Evolutionary conservation across 2,329 filamentous ascomycete genomes (phyloP), one percentile per base, ranked within the genome.

Genomic region (Colletotrichum cordylinicola): DNA sequence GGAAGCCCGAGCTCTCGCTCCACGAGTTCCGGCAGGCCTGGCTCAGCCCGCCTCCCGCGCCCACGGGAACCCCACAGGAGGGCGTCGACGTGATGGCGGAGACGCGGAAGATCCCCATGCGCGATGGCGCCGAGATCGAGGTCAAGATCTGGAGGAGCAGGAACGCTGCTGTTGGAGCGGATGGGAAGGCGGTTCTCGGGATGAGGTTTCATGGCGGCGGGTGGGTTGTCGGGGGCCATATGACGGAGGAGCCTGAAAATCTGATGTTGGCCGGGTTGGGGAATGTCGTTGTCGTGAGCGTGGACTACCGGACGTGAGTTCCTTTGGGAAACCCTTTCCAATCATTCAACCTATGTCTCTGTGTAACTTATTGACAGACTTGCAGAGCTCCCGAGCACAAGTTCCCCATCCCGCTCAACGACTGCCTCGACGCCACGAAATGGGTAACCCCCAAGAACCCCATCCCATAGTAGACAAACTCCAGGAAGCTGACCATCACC

Each of bases 141-240:
- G 71, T 86, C 71, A 85, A 85, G 78, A 77, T 84, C 8, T 84
- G 84, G 72, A 81, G 80, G 75, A 80, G 80, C 18, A 81, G 79
- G 58, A 61, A 15, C 18, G 31, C 16, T 33, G 18, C 12, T 13
- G 8, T 13, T 16, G 55, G 12, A 13, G 33, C 33, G 12, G 29
- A 24, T 4, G 43, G 43, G 6, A 24, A 80, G 8, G 80, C 81
- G 6, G 74, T 83, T 39, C 75, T 81, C 4, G 78, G 84, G 67
- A 79, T 85, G 74, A 79, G 84, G 43, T 83, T 84, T 76, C 84
- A 86, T 67, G 84, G 84, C n/a, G 84, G 84, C 10, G 84, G 83
- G 12, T 83, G 81, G 81, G 78, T 79, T 2, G 79, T 85, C 12
- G 83, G 84, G 24, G 73, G 80, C 3, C 84, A 85, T 39, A 80